Base-by-base conservation (phyloP, 805 yeast genomes). In the Candida saitoana region DNA sequence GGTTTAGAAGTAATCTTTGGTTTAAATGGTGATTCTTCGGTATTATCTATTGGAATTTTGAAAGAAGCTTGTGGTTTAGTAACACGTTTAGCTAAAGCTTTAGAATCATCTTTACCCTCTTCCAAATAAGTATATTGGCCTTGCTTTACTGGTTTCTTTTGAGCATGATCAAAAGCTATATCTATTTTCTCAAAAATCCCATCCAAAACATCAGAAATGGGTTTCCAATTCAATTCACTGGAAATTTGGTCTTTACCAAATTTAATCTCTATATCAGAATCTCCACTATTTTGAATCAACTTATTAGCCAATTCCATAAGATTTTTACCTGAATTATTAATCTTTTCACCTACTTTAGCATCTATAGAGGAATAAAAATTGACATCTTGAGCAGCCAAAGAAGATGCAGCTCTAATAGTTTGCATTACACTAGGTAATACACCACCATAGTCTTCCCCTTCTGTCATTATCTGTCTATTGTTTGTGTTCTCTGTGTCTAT, bases 351-450 rank as follows among this genome's bases (percentile, higher is more conserved):
- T 11, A 81, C 55, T 1, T 59, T 54, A 3, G 65, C 52, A 52
- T 87, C 91, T 9, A 87, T 55, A 36, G 86, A 79, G 36, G 73
- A 68, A 59, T 80, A 79, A 54, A 90, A 93, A 22, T 74, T 77
- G n/a, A 89, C 73, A 65, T 91, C 98, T 42, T 85, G 85, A 0
- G 87, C 78, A 2, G 86, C 84, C 34, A 90, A 60, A 2, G 85
- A 80, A 3, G 83, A 69, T 0, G 95, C 73, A 2, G 84, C 75
- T 45, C 95, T 69, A 31, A 86, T 77, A 3, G 82, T 66, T 8
- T 74, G 68, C 37, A 78, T 71, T n/a, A 81, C 65, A 43, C 71
- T 60, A 8, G 80, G 76, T 15, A 79, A 57, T 14, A 66, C 49
- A 5, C 19, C 24, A 11, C 20, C 14, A 18, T 22, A 36, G 38